phyloP scores from a whole-genome alignment of 176 grass and related monocot species.

The Oryza brachyantha region DNA sequence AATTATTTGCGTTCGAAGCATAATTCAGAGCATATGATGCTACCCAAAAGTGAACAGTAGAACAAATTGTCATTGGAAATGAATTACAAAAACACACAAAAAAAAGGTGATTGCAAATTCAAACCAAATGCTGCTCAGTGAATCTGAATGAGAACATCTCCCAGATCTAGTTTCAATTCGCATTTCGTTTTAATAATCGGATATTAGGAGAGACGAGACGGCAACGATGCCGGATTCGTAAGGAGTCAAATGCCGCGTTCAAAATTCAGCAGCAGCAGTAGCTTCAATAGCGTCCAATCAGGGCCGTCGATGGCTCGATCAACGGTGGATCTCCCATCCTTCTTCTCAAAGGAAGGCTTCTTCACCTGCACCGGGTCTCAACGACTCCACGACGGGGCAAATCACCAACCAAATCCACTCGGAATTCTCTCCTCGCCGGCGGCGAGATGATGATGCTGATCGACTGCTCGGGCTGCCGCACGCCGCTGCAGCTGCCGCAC shows the following conservation, averaged over 20 bases:
- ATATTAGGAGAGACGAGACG: neutral
- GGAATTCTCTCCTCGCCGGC: neutral
- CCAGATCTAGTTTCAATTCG: too few relatives aligned
- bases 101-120: neutral
- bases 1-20: neutral
- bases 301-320: neutral
- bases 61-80: neutral
- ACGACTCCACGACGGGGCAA: slow-evolving; percentile 5
- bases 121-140: neutral
- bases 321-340: neutral
- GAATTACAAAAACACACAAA: too few relatives aligned
- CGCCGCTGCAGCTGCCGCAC: slow-evolving; percentile 71
- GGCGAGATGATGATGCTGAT: slow-evolving; percentile 74
- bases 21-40: neutral
- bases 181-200: neutral
- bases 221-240: neutral
- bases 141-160: neutral
- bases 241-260: neutral
- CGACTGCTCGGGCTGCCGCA: slow-evolving; percentile 84
- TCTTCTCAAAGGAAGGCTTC: neutral
- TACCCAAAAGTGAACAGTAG: neutral
- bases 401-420: slow-evolving; percentile 11
- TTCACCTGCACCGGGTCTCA: neutral
- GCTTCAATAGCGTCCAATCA: neutral
- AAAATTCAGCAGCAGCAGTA: neutral